These are phyloP conservation scores for Myxozyma nipponensis DNA, from an alignment of 805 yeast genomes.

Conservation along the genomic window DNA sequence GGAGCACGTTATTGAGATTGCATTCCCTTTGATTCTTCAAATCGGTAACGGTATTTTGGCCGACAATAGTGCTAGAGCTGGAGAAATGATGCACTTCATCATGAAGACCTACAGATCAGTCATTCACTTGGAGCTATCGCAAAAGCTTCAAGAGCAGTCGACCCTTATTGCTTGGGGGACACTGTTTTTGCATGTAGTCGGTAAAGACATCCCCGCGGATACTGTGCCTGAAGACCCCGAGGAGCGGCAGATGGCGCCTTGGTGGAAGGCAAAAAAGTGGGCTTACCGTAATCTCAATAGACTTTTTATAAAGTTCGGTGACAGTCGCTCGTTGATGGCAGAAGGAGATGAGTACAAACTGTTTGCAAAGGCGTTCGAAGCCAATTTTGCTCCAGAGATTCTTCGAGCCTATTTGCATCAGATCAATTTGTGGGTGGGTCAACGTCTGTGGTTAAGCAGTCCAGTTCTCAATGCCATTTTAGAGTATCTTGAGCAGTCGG, in stretches of 20 bases:
- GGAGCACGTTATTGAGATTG: conserved; percentile 51
- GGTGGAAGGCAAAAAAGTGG: conserved; percentile 85
- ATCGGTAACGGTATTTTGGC: conserved; percentile 57
- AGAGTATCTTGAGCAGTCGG: conserved; percentile 29
- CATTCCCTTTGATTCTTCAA: conserved; percentile 62
- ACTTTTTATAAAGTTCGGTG: conserved; percentile 51
- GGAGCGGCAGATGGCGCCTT: conserved; percentile 52
- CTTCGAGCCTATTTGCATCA: conserved; percentile 59
- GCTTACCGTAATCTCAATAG: conserved; percentile 72
- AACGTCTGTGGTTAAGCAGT: conserved; percentile 64
- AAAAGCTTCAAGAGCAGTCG: conserved; percentile 53
- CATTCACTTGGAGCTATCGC: conserved; percentile 62
- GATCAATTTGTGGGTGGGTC: conserved; percentile 69
- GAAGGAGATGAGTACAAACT: conserved; percentile 49
- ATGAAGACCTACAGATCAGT: conserved; percentile 76
- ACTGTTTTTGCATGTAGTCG: conserved; percentile 66
- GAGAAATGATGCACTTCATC: conserved; percentile 71
- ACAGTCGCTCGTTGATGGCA: conserved; percentile 27
- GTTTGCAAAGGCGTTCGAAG: conserved; percentile 54
- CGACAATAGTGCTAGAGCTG: conserved; percentile 45
- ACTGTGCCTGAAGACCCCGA: conserved; percentile 50
- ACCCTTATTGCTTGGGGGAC: conserved; percentile 64
- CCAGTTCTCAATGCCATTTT: conserved; percentile 58
- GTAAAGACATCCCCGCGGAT: conserved; percentile 53
- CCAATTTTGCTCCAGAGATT: conserved; percentile 68